Evolutionary conservation across 768 basidiomycete genomes (phyloP).

Genomic region (Russula olivacea): DNA sequence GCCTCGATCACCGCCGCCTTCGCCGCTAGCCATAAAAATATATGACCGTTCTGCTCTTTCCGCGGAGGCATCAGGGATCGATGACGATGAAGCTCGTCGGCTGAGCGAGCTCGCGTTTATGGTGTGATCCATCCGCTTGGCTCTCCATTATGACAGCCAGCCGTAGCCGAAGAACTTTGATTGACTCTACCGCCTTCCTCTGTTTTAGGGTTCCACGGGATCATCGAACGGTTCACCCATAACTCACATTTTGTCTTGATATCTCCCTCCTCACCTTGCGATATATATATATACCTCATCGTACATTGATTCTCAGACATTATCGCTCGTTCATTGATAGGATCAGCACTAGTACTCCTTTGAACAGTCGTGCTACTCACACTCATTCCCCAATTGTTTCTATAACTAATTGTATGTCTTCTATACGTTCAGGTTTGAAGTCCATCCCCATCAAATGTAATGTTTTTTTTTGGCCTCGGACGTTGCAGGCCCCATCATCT

Average conservation of each 20-base stretch:
- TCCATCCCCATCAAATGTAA: background rate
- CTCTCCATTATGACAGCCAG: background rate
- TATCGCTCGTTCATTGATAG: background rate
- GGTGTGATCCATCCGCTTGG: background rate
- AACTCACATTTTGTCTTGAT: background rate
- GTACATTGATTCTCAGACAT: background rate
- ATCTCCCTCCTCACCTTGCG: background rate
- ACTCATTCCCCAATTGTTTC: background rate
- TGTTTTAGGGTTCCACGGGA: background rate
- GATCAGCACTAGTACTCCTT: background rate
- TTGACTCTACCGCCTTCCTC: no score
- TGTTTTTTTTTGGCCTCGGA: background rate
- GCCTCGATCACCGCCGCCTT: slow-evolving; percentile 27
- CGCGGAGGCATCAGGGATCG: slow-evolving; percentile 46
- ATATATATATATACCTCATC: background rate
- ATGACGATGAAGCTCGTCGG: slow-evolving; percentile 63
- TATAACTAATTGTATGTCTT: background rate
- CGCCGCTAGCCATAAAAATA: slow-evolving; percentile 51
- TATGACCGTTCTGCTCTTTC: slow-evolving; percentile 55
- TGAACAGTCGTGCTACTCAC: background rate
- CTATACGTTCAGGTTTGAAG: no score
- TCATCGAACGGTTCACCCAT: background rate
- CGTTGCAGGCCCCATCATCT: background rate
- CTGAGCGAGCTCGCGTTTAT: slow-evolving; percentile 70
- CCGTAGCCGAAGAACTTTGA: background rate